Evolutionary conservation across 1,284 basidiomycete genomes (phyloP).

Genomic region (Kwoniella shivajii): DNA sequence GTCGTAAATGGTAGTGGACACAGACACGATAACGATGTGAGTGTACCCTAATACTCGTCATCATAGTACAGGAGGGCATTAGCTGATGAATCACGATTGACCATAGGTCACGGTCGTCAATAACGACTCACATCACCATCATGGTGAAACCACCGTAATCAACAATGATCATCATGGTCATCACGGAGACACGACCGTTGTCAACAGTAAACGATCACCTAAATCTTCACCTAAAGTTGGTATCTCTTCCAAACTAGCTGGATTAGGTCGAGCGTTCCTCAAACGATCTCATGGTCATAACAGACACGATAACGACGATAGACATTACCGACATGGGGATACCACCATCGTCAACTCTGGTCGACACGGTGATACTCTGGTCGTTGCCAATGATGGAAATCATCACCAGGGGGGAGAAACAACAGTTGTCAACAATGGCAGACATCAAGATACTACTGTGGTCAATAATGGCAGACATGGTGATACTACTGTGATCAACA

Average conservation of each 20-base stretch:
- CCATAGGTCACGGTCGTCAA: conserved; percentile 7
- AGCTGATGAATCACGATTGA: too few relatives aligned
- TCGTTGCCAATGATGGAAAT: conserved; percentile 5
- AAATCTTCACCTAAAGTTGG: conserved; percentile 1
- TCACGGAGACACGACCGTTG: conserved; percentile 1
- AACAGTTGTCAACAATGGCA: conserved; percentile 7
- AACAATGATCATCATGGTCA: conserved; percentile 5
- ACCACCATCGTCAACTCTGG: conserved; percentile 5
- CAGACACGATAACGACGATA: neutral
- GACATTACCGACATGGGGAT: conserved; percentile 7
- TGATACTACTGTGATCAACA: conserved; percentile 12
- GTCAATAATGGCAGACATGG: conserved; percentile 14
- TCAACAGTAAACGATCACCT: conserved; percentile 12
- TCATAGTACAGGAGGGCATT: too few relatives aligned
- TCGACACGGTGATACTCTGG: conserved; percentile 3
- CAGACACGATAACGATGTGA: conserved; percentile 6
- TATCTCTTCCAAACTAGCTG: conserved; percentile 10
- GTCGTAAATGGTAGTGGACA: conserved; percentile 1
- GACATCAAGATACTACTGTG: conserved; percentile 14
- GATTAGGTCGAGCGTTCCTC: conserved; percentile 19
- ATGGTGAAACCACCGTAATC: conserved; percentile 6
- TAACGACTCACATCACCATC: neutral
- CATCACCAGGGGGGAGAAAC: conserved; percentile 10
- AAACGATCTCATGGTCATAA: conserved; percentile 1
- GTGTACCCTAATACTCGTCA: neutral